phyloP scores from a whole-genome alignment of 352 stramenopile species.

The Poterioochromonas sp. region DNA sequence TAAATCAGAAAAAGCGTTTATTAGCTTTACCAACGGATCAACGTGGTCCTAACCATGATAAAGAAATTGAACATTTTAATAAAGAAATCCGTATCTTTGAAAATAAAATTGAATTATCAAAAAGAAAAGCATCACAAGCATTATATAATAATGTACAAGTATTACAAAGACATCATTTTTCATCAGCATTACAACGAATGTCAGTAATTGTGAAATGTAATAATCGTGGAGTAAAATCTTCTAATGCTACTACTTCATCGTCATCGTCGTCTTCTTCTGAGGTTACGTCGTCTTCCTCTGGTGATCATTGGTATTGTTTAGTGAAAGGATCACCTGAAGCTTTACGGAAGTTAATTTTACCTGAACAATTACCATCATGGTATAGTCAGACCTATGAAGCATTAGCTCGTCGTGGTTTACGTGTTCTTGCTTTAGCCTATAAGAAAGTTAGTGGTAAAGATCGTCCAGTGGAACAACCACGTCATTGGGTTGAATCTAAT shows the following conservation, averaged over 20 bases:
- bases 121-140: background rate
- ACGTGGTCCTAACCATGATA: background rate
- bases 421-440: conserved; percentile 90
- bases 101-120: background rate
- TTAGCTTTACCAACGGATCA: background rate
- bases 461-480: conserved; percentile 10
- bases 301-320: conserved; percentile 51
- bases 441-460: conserved; percentile 53
- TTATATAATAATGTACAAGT: conserved; percentile 43
- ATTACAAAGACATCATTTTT: conserved; percentile 87
- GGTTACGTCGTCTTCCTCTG: background rate
- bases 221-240: background rate
- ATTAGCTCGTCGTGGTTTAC: conserved; percentile 57
- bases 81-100: background rate
- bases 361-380: conserved; percentile 62
- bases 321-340: conserved; percentile 95
- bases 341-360: conserved; percentile 66
- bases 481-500: conserved; percentile 51
- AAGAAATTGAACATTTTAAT: background rate
- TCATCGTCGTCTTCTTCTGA: background rate
- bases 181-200: conserved; percentile 95
- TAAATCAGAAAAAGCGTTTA: background rate
- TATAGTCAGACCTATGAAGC: conserved; percentile 60
- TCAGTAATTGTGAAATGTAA: conserved; percentile 63
- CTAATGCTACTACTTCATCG: background rate